Conservation (phyloP, 202 grass and related monocot genomes). For the Zizania palustris region DNA sequence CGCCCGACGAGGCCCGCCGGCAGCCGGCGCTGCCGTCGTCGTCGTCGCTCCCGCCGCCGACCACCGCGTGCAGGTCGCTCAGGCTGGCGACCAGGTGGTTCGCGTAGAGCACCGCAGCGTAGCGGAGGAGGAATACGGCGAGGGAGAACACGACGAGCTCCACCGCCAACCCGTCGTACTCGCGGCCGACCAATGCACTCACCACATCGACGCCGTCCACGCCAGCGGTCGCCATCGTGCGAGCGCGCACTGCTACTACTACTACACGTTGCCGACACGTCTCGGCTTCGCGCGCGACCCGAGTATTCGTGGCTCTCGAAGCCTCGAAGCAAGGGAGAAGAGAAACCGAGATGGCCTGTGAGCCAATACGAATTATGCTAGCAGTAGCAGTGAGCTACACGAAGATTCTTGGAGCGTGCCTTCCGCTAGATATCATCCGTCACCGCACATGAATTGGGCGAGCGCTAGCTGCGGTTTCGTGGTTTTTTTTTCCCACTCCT, state of each 20-base stretch:
- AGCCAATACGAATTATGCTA: no score
- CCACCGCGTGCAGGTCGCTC: not conserved
- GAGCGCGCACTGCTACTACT: no score
- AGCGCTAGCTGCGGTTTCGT: not conserved
- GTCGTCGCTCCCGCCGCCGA: not conserved
- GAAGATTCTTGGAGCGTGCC: not conserved
- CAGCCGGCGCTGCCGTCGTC: not conserved
- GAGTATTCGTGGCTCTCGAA: not conserved
- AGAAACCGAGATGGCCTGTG: no score
- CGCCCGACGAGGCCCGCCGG: no score
- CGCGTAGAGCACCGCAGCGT: constrained; percentile 26
- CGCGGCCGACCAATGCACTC: not conserved
- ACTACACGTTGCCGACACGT: no score
- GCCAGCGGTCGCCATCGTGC: not conserved
- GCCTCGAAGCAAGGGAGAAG: no score
- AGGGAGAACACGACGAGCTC: constrained; percentile 28
- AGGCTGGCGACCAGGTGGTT: constrained; percentile 34
- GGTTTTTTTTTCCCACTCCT: no score
- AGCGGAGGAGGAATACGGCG: constrained; percentile 34
- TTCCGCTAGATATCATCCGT: not conserved
- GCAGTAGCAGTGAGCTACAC: not conserved
- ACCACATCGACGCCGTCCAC: not conserved
- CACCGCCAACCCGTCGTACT: constrained; percentile 25
- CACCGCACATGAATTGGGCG: not conserved
- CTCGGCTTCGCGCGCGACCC: not conserved